phyloP scores from a whole-genome alignment of 345 rosid genomes.

The rapeseed (Brassica napus) region Da-Ae NC_063445.1:44327001-44327500 shows the following conservation, averaged over 20 bases:
- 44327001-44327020: conserved; percentile 59
- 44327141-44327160: conserved; percentile 69
- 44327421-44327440: conserved; percentile 16
- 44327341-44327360: background rate
- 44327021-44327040: conserved; percentile 49
- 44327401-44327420: conserved; percentile 9
- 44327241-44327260: conserved; percentile 60
- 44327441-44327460: background rate
- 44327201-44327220: conserved; percentile 36
- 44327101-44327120: conserved; percentile 56
- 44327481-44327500: background rate
- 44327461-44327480: background rate
- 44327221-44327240: conserved; percentile 62
- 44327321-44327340: conserved; percentile 14
- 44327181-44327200: conserved; percentile 60
- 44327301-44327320: background rate
- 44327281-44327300: background rate
- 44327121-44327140: conserved; percentile 30
- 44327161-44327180: conserved; percentile 70
- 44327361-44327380: background rate
- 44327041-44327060: conserved; percentile 52
- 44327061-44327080: conserved; percentile 50
- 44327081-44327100: conserved; percentile 51
- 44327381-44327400: background rate
- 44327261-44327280: conserved; percentile 32